Evolutionary conservation across 2,329 filamentous ascomycete species (phyloP), one percentile per base, ranked within the genome.

Genomic region (Leptographium galeiforme): DNA sequence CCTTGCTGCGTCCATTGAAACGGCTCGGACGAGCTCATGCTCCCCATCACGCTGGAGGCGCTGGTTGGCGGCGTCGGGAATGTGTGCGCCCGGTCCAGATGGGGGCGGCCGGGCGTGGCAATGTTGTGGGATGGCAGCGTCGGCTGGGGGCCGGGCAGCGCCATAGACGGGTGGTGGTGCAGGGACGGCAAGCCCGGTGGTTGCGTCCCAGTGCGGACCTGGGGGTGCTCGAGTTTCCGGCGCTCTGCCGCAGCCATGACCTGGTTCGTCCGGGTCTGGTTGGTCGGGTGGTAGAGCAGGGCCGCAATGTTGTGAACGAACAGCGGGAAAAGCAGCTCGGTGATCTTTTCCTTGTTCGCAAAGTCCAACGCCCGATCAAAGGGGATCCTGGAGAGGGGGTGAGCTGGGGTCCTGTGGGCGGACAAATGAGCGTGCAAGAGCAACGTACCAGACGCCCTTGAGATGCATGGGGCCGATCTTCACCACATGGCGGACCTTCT

Each of bases 381-480:
- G 2, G 93, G 93, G 63, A 98, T 98, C 90, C 90, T 96, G 61
- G 18, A 8, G 13, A 11, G 18, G n/a, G 16, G 18, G n/a, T 60
- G 55, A 59, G 59, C 50, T 19, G 30, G 6, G 16, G 18, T 4
- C 13, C 7, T 30, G 12, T 11, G 41, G 14, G 62, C 50, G 58
- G 48, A 45, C 12, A 11, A 52, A 40, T 3, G 10, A 1, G 34
- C 4, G n/a, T 25, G 10, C 3, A 19, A 44, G 16, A 38, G 30
- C 32, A 55, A 73, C 85, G 72, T 77, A 94, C 89, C 90, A 95
- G 60, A 95, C 90, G 64, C 93, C 93, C 72, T 98, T 98, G 46
- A 98, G 72, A 66, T 97, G 93, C 93, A 98, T 98, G 5, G 93
- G 93, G 0, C 93, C 93, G 66, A 98, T 97, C 72, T 98, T 98